These are phyloP conservation scores for Syzygium syzygioides DNA, from an alignment of 441 rosid species.

Conservation along the genomic window DNA sequence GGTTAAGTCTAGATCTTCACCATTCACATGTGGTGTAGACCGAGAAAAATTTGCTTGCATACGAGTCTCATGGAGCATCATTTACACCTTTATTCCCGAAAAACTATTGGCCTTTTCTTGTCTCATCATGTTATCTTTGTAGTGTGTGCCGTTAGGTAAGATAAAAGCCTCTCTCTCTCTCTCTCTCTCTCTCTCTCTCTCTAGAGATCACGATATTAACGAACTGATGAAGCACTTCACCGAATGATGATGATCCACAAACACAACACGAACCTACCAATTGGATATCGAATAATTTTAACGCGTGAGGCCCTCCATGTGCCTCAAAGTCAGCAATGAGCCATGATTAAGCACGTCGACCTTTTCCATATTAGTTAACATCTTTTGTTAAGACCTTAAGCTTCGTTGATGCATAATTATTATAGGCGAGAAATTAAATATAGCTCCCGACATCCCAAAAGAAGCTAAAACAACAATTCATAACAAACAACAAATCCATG, in stretches of 20 bases:
- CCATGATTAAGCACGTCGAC: conserved; percentile 26
- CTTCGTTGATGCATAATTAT: conserved; percentile 16
- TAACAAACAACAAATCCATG: conserved; percentile 11
- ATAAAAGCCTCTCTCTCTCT: neutral
- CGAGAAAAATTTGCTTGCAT: neutral
- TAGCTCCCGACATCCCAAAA: conserved; percentile 9
- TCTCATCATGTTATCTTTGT: neutral
- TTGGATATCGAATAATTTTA: conserved; percentile 21
- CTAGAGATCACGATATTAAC: neutral
- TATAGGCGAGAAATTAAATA: neutral
- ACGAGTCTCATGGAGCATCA: neutral
- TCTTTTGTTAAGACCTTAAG: conserved; percentile 19
- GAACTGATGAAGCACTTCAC: conserved; percentile 4
- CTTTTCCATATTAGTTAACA: conserved; percentile 30
- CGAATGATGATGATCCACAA: conserved; percentile 13
- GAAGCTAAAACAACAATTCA: neutral
- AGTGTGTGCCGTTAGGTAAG: conserved; percentile 26
- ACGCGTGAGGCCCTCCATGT: conserved; percentile 17
- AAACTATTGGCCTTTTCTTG: conserved; percentile 3
- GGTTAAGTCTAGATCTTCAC: neutral
- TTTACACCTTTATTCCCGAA: neutral
- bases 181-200: neutral
- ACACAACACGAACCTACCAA: conserved; percentile 16
- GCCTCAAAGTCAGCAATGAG: conserved; percentile 31
- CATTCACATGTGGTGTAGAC: neutral